Percentiles rank a stretch among this genome's conserved stretches.
These are phyloP conservation scores for Puccinia hordei DNA, from an alignment of 1,284 basidiomycete genomes.

Conservation along the genomic window DNA sequence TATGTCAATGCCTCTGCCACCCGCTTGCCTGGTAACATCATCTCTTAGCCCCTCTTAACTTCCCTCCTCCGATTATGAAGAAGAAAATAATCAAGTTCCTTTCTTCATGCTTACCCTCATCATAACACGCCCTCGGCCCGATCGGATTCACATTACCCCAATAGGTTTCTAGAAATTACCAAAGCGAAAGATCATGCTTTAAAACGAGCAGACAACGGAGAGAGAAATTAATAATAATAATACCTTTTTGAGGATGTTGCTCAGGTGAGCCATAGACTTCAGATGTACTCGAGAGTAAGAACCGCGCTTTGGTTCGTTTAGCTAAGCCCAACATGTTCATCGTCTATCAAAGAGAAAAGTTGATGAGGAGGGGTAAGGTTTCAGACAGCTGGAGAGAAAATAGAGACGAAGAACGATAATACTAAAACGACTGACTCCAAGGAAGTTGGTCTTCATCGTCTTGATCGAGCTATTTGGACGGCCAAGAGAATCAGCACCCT, in stretches of 20 bases:
- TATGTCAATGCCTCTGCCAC: slow-evolving; percentile 93
- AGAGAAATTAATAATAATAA: no score
- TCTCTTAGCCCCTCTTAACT: slow-evolving; percentile 7
- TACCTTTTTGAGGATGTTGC: slow-evolving; percentile 87
- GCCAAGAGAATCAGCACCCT: no score
- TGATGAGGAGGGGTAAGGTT: background rate
- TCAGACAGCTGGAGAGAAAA: background rate
- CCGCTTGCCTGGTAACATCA: slow-evolving; percentile 67
- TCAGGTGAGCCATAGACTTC: slow-evolving; percentile 60
- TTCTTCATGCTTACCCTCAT: slow-evolving; percentile 74
- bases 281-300: slow-evolving; percentile 90
- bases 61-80: no score
- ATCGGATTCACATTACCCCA: slow-evolving; percentile 99
- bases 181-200: background rate
- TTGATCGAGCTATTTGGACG: slow-evolving; percentile 80
- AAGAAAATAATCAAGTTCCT: no score
- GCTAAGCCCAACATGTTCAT: slow-evolving; percentile 98
- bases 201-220: no score
- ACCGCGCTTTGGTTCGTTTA: slow-evolving; percentile 92
- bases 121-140: slow-evolving; percentile 94
- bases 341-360: slow-evolving; percentile 58
- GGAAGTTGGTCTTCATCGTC: slow-evolving; percentile 96
- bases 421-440: slow-evolving; percentile 68
- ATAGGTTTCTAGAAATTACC: slow-evolving; percentile 61
- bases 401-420: no score